Evolutionary conservation across 2,329 filamentous ascomycete genomes (phyloP).

Genomic region (Neoscytalidium dimidiatum): DNA sequence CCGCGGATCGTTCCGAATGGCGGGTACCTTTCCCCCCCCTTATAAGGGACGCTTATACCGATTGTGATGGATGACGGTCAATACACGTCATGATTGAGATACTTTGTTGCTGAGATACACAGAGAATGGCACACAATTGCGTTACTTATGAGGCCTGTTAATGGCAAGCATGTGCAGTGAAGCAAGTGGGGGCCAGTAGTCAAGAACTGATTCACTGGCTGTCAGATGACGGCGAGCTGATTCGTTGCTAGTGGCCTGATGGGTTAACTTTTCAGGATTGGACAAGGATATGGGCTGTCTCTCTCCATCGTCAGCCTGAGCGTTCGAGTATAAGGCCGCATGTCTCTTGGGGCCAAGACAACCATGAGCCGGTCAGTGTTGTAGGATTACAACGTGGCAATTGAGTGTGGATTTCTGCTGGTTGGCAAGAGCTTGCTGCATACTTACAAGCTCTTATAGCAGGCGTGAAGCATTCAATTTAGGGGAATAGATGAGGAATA

Average conservation of each 20-base stretch:
- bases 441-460: not conserved
- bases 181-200: not conserved
- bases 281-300: not conserved
- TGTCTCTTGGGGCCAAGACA: not conserved
- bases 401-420: not conserved
- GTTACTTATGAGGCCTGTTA: slow-evolving; percentile 4
- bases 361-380: not conserved
- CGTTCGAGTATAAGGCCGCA: slow-evolving; percentile 3
- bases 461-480: not conserved
- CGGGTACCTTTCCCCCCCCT: not conserved
- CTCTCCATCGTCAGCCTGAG: not conserved
- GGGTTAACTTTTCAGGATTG: not conserved
- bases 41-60: slow-evolving; percentile 1
- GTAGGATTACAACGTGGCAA: not conserved
- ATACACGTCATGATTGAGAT: slow-evolving; percentile 12
- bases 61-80: slow-evolving; percentile 10
- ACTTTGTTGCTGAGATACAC: slow-evolving; percentile 4
- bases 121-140: slow-evolving; percentile 8
- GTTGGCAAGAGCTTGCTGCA: not conserved
- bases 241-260: slow-evolving; percentile 10
- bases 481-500: not conserved
- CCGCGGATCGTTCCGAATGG: not conserved
- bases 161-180: not conserved
- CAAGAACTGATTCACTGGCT: not conserved
- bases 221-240: slow-evolving; percentile 1